phyloP scores from a whole-genome alignment of 2,329 filamentous ascomycete species.

The Neonectria ditissima region DNA sequence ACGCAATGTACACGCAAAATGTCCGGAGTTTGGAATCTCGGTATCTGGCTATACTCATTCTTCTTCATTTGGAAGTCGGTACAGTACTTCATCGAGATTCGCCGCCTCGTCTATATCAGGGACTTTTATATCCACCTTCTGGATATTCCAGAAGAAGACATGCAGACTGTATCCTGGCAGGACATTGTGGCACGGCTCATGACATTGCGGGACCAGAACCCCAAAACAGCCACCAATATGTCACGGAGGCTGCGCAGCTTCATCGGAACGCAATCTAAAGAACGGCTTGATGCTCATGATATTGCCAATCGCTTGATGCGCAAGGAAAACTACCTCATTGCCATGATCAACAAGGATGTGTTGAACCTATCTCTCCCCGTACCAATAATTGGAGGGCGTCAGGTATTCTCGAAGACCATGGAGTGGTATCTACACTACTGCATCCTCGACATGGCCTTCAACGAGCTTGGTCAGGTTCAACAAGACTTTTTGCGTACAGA shows the following conservation, averaged over 20 bases:
- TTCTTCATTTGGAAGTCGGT: constrained; percentile 87
- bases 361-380: constrained; percentile 87
- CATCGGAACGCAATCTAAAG: constrained; percentile 88
- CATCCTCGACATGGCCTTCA: constrained; percentile 94
- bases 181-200: constrained; percentile 89
- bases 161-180: constrained; percentile 96
- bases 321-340: constrained; percentile 96
- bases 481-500: constrained; percentile 87
- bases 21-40: constrained; percentile 80
- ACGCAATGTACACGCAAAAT: constrained; percentile 81
- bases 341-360: constrained; percentile 96
- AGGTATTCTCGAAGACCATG: constrained; percentile 88
- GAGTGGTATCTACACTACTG: constrained; percentile 94
- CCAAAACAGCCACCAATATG: constrained; percentile 76
- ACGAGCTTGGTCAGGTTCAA: constrained; percentile 86
- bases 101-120: constrained; percentile 80
- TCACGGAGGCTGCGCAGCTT: constrained; percentile 64
- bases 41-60: constrained; percentile 86
- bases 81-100: constrained; percentile 78
- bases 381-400: constrained; percentile 82
- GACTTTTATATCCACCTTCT: constrained; percentile 88
- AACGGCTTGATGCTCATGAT: constrained; percentile 94
- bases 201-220: constrained; percentile 84
- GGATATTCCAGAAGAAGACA: constrained; percentile 83
- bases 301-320: constrained; percentile 98